Base-by-base conservation (phyloP, 805 yeast genomes). In the Kuraishia ogatae region DNA sequence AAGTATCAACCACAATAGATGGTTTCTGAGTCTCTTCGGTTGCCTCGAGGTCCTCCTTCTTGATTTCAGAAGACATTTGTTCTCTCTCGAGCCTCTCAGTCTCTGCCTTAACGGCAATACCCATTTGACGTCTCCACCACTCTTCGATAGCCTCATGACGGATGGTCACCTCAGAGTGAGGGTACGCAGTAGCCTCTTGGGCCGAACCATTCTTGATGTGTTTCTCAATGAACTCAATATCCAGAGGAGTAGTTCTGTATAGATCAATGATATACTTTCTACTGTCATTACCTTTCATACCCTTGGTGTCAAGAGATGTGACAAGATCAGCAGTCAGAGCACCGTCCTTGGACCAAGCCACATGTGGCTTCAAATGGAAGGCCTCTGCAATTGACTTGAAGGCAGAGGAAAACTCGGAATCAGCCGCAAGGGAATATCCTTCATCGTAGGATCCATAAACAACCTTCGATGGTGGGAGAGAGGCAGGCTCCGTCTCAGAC, bases 121-220 rank as follows among this genome's bases (percentile, higher is more conserved):
- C 80, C 2, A 87, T 78, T 65, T 85, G 82, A 57, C 82, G 70
- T 64, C 80, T 81, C 85, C 94, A 89, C 97, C 97, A 93, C 62
- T 84, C 89, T 61, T 85, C 93, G 51, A 93, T 82, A 19, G 97
- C 94, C 71, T 93, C 98, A 60, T 83, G 84, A 72, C 98, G 84
- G 50, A 93, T 64, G 24, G 87, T 79, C 15, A 87, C 77, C 70
- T 90, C 89, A 59, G 82, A 80, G 66, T 90, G 97, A 19, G 97
- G 97, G 66, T 91, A 92, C 11, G 82, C 75, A n/a, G 69, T 67
- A 3, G 73, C 69, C 5, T 26, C 10, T 26, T 26, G 8, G n/a
- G 68, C 76, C 5, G 67, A 58, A 2, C 68, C 71, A 17, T 71
- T 68, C 58, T 75, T 78, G 60, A 60, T 80, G 65, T 83, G 64